These are phyloP conservation scores for Calocybe gambosa DNA, from an alignment of 1,284 basidiomycete genomes.

Conservation along the genomic window DNA sequence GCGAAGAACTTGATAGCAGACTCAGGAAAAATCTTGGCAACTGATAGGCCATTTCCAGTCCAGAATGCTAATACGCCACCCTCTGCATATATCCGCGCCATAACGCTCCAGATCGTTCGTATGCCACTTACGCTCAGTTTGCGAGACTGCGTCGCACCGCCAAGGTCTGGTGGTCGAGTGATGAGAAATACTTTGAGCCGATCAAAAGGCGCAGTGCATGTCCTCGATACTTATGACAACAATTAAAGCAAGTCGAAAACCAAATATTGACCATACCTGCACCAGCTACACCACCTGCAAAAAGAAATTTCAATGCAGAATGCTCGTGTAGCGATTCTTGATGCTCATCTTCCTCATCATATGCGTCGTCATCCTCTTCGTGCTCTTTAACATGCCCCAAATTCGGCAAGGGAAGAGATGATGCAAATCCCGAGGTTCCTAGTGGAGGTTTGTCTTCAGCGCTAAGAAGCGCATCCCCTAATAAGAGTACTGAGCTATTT, in stretches of 20 bases:
- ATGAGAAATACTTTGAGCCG: conserved; percentile 97
- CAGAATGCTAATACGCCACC: conserved; percentile 92
- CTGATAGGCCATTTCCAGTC: conserved; percentile 80
- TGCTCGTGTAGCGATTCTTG: conserved; percentile 63
- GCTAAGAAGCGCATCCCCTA: conserved; percentile 72
- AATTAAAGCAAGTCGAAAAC: conserved; percentile 3
- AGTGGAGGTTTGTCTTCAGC: conserved; percentile 57
- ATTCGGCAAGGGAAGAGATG: conserved; percentile 11
- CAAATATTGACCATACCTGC: conserved; percentile 54
- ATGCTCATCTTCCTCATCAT: conserved; percentile 58
- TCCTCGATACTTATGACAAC: conserved; percentile 70
- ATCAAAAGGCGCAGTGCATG: conserved; percentile 97
- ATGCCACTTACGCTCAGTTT: conserved; percentile 52
- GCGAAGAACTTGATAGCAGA: conserved; percentile 98
- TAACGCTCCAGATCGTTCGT: conserved; percentile 66
- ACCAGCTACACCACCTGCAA: conserved; percentile 93
- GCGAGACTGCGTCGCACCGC: conserved; percentile 41
- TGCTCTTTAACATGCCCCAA: conserved; percentile 27
- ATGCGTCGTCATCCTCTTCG: conserved; percentile 30
- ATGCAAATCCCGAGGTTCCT: conserved; percentile 22
- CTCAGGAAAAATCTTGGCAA: conserved; percentile 94
- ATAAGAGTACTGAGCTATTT: conserved; percentile 11
- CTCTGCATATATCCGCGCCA: conserved; percentile 77
- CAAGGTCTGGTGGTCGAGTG: conserved; percentile 70
- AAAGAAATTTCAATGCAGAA: conserved; percentile 82